Conservation (phyloP, 163 green algal species). For the Coccomyxa subellipsoidea region DNA sequence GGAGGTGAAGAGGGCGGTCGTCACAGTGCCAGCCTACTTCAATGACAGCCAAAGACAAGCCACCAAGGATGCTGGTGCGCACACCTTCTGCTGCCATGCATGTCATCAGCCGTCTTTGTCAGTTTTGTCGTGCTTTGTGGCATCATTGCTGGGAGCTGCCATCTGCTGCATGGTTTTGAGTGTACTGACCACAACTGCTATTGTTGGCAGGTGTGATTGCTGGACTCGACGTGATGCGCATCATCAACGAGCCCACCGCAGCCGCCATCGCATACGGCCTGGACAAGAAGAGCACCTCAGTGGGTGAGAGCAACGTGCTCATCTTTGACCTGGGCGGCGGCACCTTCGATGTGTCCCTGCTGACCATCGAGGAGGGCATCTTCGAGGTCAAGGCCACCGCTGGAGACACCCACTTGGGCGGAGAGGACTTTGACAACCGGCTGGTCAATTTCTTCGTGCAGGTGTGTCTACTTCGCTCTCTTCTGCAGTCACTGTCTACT, state of each 20-base stretch:
- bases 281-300: slow-evolving; percentile 74
- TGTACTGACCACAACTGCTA: background rate
- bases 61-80: slow-evolving; percentile 51
- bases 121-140: background rate
- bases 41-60: slow-evolving; percentile 92
- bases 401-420: slow-evolving; percentile 95
- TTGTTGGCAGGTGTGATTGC: slow-evolving; percentile 23
- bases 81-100: background rate
- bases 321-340: slow-evolving; percentile 94
- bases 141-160: too few species aligned
- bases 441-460: slow-evolving; percentile 78
- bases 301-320: slow-evolving; percentile 82
- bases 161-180: background rate
- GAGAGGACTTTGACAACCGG: slow-evolving; percentile 97
- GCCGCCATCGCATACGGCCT: slow-evolving; percentile 91
- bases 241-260: slow-evolving; percentile 95
- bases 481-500: background rate
- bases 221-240: slow-evolving; percentile 79
- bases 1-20: slow-evolving; percentile 77
- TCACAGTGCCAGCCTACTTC: slow-evolving; percentile 97
- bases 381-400: slow-evolving; percentile 98
- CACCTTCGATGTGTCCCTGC: slow-evolving; percentile 95
- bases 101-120: background rate
- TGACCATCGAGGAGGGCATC: slow-evolving; percentile 96
- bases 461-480: background rate